Evolutionary conservation across 2,329 filamentous ascomycete genomes (phyloP), one percentile per base, ranked within the genome.

Genomic region (Epichloe coenophiala): DNA sequence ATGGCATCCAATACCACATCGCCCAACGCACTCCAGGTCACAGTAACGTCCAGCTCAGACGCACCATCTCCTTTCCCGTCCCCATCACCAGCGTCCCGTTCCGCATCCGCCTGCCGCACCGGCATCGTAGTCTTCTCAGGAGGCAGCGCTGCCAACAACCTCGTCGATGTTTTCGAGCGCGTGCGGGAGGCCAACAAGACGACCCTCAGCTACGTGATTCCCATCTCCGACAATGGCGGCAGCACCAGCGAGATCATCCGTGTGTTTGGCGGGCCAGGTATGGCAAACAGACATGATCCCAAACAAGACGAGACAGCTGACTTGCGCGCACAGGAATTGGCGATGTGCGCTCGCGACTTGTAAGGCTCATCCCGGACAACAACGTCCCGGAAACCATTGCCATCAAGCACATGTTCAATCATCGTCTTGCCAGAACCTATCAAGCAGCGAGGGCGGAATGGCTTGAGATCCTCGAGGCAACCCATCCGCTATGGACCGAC

Each of bases 141-240:
- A 39, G 90, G 90, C 49, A 95, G 88, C 58, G 91, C 90, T n/a
- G 89, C 91, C 5, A 97, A 96, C 63, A 94, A 78, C 60, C 77
- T 96, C 5, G 91, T 96, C 40, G 91, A 96, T 64, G 86, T 95
- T 11, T 96, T 96, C 68, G 83, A 78, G 58, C 70, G 71, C 17
- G 73, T 86, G 36, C 73, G 78, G 12, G 68, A 81, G 55, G 82
- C 76, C 58, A 86, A 84, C 54, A 68, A 76, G 40, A 85, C 84
- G 61, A 71, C 76, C 3, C 69, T 94, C 41, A 88, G 80, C 67
- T 94, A 95, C 65, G 81, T 96, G 53, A 95, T 97, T 48, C 91
- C 91, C 37, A 95, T 96, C 63, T 93, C 86, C 57, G 91, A 97
- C 69, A 97, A 97, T 67, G 91, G 91, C 46, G 91, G 91, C 39